Evolutionary conservation across 805 yeast genomes (phyloP).

Genomic region (Blastobotrys terrestris): DNA sequence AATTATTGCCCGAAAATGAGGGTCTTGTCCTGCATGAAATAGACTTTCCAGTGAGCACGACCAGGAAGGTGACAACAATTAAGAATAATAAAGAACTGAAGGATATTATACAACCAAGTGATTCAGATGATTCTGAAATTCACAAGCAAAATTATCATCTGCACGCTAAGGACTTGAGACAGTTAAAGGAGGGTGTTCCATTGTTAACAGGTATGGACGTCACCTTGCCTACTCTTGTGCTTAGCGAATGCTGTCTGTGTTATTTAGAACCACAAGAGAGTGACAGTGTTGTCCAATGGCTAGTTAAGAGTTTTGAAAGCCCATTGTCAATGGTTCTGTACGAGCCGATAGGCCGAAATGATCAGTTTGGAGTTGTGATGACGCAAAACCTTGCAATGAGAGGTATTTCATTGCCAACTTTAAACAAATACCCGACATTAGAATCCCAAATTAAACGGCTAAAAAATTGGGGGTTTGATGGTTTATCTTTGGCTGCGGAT

Average conservation of each 20-base stretch:
- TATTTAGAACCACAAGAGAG: constrained; percentile 52
- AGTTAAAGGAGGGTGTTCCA: constrained; percentile 19
- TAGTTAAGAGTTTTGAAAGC: constrained; percentile 25
- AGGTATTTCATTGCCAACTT: constrained; percentile 57
- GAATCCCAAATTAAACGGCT: constrained; percentile 38
- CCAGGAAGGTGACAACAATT: constrained; percentile 47
- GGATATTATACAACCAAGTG: constrained; percentile 20
- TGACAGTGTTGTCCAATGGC: constrained; percentile 38
- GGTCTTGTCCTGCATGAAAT: constrained; percentile 48
- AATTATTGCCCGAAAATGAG: constrained; percentile 33
- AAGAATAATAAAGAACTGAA: constrained; percentile 28
- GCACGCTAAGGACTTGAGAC: constrained; percentile 50
- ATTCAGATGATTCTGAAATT: constrained; percentile 10
- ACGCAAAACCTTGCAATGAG: constrained; percentile 49
- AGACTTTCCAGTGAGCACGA: constrained; percentile 54
- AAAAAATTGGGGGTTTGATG: constrained; percentile 23
- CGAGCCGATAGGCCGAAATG: constrained; percentile 62
- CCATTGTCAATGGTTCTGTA: constrained; percentile 41
- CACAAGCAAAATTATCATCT: constrained; percentile 41
- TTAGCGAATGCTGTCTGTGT: constrained; percentile 75
- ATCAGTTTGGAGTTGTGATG: constrained; percentile 67
- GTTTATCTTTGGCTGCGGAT: constrained; percentile 35
- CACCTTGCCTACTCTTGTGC: constrained; percentile 48
- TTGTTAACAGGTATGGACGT: constrained; percentile 28
- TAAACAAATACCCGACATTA: constrained; percentile 46